These are phyloP conservation scores for Claviceps sorghi DNA, from an alignment of 2,329 filamentous ascomycete species.

Conservation along the genomic window DNA sequence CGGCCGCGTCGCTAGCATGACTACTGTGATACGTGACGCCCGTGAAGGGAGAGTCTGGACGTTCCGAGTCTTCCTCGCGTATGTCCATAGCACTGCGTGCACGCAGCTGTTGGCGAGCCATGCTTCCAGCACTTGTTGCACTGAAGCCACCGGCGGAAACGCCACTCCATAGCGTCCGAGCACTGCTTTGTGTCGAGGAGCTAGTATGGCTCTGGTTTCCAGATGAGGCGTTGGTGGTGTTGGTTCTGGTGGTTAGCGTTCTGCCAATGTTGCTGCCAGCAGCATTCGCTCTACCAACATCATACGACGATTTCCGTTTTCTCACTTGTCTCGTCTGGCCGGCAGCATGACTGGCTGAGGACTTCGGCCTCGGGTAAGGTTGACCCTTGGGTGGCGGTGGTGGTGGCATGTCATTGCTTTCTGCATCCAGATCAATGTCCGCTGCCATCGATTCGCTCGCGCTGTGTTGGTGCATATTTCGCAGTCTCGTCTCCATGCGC, in stretches of 20 bases:
- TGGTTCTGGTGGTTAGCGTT: constrained; percentile 81
- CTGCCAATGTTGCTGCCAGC: constrained; percentile 43
- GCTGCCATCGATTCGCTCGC: constrained; percentile 17
- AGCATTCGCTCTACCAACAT: constrained; percentile 40
- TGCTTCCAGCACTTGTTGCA: constrained; percentile 86
- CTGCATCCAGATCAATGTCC: constrained; percentile 7
- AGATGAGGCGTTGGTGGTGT: constrained; percentile 61
- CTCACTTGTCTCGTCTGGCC: constrained; percentile 34
- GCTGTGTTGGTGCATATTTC: constrained; percentile 52
- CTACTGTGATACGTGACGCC: constrained; percentile 86
- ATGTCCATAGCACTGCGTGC: constrained; percentile 52
- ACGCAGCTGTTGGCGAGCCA: constrained; percentile 59
- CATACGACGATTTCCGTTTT: constrained; percentile 62
- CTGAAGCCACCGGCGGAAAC: constrained; percentile 81
- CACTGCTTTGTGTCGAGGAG: constrained; percentile 61
- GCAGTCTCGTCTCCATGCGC: constrained; percentile 75
- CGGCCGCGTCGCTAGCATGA: constrained; percentile 46
- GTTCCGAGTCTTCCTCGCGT: constrained; percentile 38
- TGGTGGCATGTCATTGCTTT: constrained; percentile 38
- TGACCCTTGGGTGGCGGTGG: constrained; percentile 47
- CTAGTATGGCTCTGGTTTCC: constrained; percentile 59
- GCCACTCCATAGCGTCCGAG: constrained; percentile 85
- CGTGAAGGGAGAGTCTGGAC: constrained; percentile 52
- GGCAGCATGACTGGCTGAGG: constrained; percentile 34
- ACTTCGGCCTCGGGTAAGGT: constrained; percentile 40